These are phyloP conservation scores for Cladosporium cucumerinum DNA, from an alignment of 2,329 filamentous ascomycete species.

Conservation along the genomic window DNA sequence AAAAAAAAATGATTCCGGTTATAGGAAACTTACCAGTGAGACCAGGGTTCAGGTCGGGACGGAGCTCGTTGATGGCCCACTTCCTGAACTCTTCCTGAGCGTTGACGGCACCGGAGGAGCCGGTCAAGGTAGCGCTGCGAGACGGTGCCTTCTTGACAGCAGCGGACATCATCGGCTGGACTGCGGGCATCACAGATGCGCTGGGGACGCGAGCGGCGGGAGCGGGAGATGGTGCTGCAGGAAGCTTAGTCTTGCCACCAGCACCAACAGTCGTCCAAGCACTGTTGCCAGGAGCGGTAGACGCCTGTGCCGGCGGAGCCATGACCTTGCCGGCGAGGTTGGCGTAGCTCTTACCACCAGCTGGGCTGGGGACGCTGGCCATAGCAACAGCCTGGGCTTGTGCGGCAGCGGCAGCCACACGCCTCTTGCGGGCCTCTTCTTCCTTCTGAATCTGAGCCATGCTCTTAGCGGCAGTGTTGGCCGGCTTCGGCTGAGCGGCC, in stretches of 20 bases:
- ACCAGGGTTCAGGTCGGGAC: slow-evolving; percentile 65
- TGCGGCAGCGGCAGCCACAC: slow-evolving; percentile 54
- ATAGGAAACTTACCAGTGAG: slow-evolving; percentile 58
- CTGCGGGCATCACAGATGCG: slow-evolving; percentile 38
- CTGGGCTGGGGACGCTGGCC: slow-evolving; percentile 42
- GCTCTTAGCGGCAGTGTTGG: slow-evolving; percentile 69
- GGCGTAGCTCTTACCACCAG: slow-evolving; percentile 81
- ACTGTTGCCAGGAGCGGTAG: slow-evolving; percentile 43
- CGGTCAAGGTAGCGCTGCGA: slow-evolving; percentile 54
- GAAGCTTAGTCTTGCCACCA: slow-evolving; percentile 82
- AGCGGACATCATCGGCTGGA: slow-evolving; percentile 31
- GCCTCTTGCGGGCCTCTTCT: slow-evolving; percentile 85
- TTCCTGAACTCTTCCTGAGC: slow-evolving; percentile 92
- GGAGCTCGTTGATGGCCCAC: slow-evolving; percentile 79
- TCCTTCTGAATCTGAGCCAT: slow-evolving; percentile 95
- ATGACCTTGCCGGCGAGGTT: slow-evolving; percentile 81
- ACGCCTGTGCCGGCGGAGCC: slow-evolving; percentile 36
- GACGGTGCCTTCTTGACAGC: slow-evolving; percentile 39
- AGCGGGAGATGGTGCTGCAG: slow-evolving; percentile 52
- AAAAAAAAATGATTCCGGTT: neutral
- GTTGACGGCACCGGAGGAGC: slow-evolving; percentile 51
- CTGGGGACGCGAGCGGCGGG: slow-evolving; percentile 48
- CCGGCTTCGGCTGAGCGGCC: slow-evolving; percentile 52
- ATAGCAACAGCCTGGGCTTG: slow-evolving; percentile 44
- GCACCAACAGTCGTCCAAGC: slow-evolving; percentile 96